Percentiles rank a stretch among this genome's conserved stretches.
These are phyloP conservation scores for Alternaria sp. DNA, from an alignment of 2,329 filamentous ascomycete genomes.

Conservation along the genomic window DNA sequence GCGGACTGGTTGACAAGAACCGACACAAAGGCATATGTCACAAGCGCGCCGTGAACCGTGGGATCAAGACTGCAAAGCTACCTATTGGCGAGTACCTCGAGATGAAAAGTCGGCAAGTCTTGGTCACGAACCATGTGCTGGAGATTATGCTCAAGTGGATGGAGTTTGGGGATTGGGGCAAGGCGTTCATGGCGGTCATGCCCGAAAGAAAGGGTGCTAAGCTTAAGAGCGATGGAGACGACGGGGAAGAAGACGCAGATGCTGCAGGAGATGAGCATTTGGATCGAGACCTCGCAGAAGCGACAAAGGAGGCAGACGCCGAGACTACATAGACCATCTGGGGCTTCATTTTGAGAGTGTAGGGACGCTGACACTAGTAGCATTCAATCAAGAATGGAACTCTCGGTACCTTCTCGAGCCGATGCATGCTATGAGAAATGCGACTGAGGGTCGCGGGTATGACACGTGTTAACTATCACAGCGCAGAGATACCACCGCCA, in stretches of 20 bases:
- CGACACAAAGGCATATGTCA: slow-evolving; percentile 95
- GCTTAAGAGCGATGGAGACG: slow-evolving; percentile 56
- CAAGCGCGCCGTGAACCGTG: slow-evolving; percentile 74
- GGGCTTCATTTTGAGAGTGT: neutral
- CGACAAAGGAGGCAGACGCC: slow-evolving; percentile 5
- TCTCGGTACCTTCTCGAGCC: neutral
- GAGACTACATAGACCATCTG: neutral
- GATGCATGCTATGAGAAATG: neutral
- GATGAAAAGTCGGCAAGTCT: slow-evolving; percentile 83
- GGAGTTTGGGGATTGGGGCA: slow-evolving; percentile 87
- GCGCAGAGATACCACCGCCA: neutral
- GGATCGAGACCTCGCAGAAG: slow-evolving; percentile 8
- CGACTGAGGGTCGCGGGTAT: neutral
- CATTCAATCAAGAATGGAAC: neutral
- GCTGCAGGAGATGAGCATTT: slow-evolving; percentile 10
- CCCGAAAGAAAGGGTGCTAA: slow-evolving; percentile 87
- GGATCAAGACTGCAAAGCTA: slow-evolving; percentile 85
- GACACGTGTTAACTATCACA: neutral
- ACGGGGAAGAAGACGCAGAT: slow-evolving; percentile 20
- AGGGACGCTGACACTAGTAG: neutral
- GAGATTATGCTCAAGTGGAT: slow-evolving; percentile 97
- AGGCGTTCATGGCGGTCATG: slow-evolving; percentile 86
- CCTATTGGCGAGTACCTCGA: slow-evolving; percentile 96
- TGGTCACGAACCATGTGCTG: slow-evolving; percentile 94
- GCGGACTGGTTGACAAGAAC: slow-evolving; percentile 94